phyloP scores from a whole-genome alignment of 2,329 filamentous ascomycete species.

The Ophiostoma sp. region DNA sequence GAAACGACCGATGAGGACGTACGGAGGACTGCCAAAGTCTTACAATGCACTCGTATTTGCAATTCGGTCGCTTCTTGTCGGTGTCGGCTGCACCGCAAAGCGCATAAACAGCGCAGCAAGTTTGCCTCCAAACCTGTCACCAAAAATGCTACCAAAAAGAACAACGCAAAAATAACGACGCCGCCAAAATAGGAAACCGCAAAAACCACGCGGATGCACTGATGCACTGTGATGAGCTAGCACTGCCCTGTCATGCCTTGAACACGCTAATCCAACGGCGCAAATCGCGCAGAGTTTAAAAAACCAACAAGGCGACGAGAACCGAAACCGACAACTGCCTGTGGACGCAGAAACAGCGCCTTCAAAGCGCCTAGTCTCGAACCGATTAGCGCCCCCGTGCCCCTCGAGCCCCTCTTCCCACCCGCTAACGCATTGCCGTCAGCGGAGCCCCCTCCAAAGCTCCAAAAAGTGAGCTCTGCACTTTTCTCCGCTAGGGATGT shows the following conservation, averaged over 20 bases:
- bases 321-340: not conserved
- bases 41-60: not conserved
- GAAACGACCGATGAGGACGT: no score
- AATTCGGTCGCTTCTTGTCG: not conserved
- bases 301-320: not conserved
- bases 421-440: not conserved
- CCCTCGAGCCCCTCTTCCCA: not conserved
- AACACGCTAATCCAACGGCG: not conserved
- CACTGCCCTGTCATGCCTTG: not conserved
- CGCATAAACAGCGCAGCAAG: constrained; percentile 3
- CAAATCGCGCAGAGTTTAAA: constrained; percentile 5
- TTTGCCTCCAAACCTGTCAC: not conserved
- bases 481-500: not conserved
- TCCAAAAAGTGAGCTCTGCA: not conserved
- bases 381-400: not conserved
- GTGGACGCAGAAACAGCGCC: not conserved
- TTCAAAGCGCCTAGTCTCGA: not conserved
- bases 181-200: not conserved
- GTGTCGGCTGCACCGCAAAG: not conserved
- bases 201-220: constrained; percentile 10
- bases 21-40: not conserved
- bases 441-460: not conserved
- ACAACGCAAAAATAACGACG: not conserved
- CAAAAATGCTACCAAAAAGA: not conserved
- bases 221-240: not conserved